These are phyloP conservation scores for Didymellaceae sp. DNA, from an alignment of 2,329 filamentous ascomycete species.

Conservation along the genomic window DNA sequence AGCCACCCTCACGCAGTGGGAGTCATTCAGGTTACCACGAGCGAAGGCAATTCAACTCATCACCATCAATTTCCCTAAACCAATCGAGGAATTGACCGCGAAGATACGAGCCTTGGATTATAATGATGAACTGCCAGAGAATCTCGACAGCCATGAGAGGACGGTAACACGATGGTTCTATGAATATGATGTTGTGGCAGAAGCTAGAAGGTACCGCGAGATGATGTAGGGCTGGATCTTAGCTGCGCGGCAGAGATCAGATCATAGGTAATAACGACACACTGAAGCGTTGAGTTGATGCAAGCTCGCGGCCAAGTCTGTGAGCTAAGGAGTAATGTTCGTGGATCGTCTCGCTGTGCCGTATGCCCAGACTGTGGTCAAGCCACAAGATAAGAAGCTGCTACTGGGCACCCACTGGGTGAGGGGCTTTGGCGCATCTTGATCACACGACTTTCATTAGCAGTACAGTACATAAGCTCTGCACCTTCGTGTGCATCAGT, in stretches of 20 bases:
- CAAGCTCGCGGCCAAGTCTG: too few species aligned
- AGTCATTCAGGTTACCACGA: slow-evolving; percentile 4
- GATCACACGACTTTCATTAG: background rate
- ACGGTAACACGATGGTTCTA: slow-evolving; percentile 2
- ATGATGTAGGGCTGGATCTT: background rate
- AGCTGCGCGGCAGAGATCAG: too few species aligned
- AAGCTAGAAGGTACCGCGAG: background rate
- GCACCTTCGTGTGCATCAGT: too few species aligned
- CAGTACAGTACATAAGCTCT: background rate
- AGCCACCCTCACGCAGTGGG: background rate
- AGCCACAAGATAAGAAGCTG: slow-evolving; percentile 8
- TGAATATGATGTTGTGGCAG: slow-evolving; percentile 1
- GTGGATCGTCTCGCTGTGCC: background rate
- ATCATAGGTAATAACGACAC: too few species aligned
- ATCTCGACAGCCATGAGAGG: slow-evolving; percentile 6
- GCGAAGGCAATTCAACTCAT: slow-evolving; percentile 6
- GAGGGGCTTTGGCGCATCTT: background rate
- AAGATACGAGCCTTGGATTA: background rate
- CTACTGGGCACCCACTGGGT: background rate
- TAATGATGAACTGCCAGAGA: background rate
- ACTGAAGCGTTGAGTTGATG: too few species aligned
- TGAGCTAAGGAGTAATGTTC: slow-evolving; percentile 1
- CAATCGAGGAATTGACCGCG: background rate
- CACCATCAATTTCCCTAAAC: slow-evolving; percentile 2
- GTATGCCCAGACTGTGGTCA: slow-evolving; percentile 1